phyloP scores from a whole-genome alignment of 768 basidiomycete species.

The Trametes cinnabarina region DNA sequence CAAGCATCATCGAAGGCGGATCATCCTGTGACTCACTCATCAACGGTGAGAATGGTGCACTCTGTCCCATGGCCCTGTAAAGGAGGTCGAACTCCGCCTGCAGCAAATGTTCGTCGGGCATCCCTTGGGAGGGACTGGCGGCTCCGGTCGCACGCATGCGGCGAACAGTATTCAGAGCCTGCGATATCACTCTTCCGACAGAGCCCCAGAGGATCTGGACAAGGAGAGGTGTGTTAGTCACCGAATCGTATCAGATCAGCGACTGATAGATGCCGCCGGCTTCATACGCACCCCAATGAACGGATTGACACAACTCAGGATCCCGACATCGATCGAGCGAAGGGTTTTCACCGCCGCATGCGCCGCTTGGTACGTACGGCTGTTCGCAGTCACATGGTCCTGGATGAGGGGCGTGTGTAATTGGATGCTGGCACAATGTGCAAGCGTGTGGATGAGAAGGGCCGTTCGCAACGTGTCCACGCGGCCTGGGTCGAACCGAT shows the following conservation, averaged over 20 bases:
- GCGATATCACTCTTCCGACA: constrained; percentile 11
- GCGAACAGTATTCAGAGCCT: not conserved
- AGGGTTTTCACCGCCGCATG: constrained; percentile 18
- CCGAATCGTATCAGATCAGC: not conserved
- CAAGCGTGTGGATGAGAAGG: constrained; percentile 28
- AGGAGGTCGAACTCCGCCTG: constrained; percentile 1
- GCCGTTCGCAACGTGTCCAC: constrained; percentile 20
- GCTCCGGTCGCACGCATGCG: not conserved
- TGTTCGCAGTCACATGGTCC: constrained; percentile 13
- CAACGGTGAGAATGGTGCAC: constrained; percentile 6
- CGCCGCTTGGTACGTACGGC: constrained; percentile 22
- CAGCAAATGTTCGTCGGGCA: constrained; percentile 13
- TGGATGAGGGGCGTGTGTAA: constrained; percentile 27
- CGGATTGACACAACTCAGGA: constrained; percentile 21
- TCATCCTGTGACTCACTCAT: constrained; percentile 16
- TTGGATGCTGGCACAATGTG: constrained; percentile 30
- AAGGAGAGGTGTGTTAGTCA: not conserved
- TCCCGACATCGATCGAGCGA: constrained; percentile 11
- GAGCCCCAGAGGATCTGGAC: constrained; percentile 14
- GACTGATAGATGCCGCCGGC: not conserved
- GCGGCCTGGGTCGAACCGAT: constrained; percentile 13
- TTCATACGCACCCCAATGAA: constrained; percentile 24
- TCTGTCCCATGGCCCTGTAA: constrained; percentile 9
- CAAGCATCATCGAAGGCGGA: not conserved
- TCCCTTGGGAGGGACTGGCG: not conserved